Base-by-base conservation (phyloP, 495 filamentous ascomycete genomes). In the Aspergillus mulundensis region DNA sequence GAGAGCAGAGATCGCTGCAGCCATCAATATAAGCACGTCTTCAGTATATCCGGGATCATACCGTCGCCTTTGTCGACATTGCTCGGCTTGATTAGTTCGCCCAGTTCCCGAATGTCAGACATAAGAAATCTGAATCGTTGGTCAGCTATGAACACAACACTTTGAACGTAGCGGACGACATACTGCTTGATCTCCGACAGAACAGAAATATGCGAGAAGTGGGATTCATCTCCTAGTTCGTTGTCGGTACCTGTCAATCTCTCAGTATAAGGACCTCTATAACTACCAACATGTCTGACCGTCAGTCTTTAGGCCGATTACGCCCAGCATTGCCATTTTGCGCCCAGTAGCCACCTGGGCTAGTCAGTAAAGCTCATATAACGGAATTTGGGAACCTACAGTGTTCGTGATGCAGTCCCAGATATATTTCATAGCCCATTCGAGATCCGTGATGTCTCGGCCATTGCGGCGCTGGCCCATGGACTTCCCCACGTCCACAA, bases 351-450 rank as follows among this genome's bases (percentile, higher is more conserved):
- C 80, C 54, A 98, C 84, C 84, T 87, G n/a, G n/a, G 23, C 21
- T 15, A 21, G 10, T 41, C 41, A 46, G 7, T 41, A 1, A 24
- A 25, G 0, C 15, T 7, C 10, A 53, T 43, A 34, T 16, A 19
- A 50, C 30, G n/a, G n/a, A 19, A 12, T 6, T 24, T 16, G 48
- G 36, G 0, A n/a, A 62, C 74, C 30, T 67, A 87, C 85, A 10
- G 89, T 95, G 19, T 80, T 84, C 0, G 89, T 89, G 61, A 97
- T 95, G 62, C 86, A 91, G 70, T 97, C 94, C 94, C 94, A 99
- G 46, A 99, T 83, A 77, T 96, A 99, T 53, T 83, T 83, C 88
- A 97, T 87, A 18, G 85, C 81, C 79, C 84, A 97, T 53, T 96
- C 89, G 4, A 97, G 83, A 70, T 97, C 89, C 15, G 89, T 87